Evolutionary conservation across 768 basidiomycete species (phyloP), one percentile per base, ranked within the genome.

Genomic region (Holtermanniella nyarrowii): DNA sequence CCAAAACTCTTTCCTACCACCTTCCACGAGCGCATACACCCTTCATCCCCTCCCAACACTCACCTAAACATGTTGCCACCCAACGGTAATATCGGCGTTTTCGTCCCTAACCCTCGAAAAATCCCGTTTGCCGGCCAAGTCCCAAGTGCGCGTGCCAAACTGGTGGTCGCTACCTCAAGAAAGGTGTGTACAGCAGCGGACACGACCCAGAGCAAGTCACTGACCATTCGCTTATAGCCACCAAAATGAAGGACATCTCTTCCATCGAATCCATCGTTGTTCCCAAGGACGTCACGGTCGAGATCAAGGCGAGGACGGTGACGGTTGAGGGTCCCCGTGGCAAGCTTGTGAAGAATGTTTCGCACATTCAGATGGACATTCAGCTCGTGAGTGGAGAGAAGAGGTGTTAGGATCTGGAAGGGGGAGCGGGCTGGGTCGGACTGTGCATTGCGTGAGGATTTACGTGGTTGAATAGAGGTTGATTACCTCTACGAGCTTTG

Each of bases 311-410:
- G 60, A 83, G 95, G 57, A 75, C 89, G 65, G 85, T 99, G 72
- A 83, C 81, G 54, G 91, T 99, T 63, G 82, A 81, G 59, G 95
- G 95, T 25, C 87, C 95, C 50, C 82, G 95, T 49, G 95, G 95
- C 59, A 86, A 82, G 48, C 80, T 99, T 67, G 59, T 56, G 55
- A 84, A 82, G 68, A 95, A 95, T 46, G 73, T 86, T 62, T 86
- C 61, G 54, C 73, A 72, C 60, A 69, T 73, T 53, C 63, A 70
- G 66, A 70, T 74, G 68, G 72, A 74, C 64, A 64, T 74, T 54
- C 71, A 70, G 63, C 44, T 68, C 42, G 70, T 71, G 56, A 68
- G 68, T 68, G 24, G 31, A 24, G 46, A 48, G 13, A 25, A 18
- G n/a, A n/a, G n/a, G n/a, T n/a, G 26, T 25, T 37, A 16, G 31